Evolutionary conservation across 768 basidiomycete genomes (phyloP), one percentile per base, ranked within the genome.

Genomic region (Lactifluus echinatus): DNA sequence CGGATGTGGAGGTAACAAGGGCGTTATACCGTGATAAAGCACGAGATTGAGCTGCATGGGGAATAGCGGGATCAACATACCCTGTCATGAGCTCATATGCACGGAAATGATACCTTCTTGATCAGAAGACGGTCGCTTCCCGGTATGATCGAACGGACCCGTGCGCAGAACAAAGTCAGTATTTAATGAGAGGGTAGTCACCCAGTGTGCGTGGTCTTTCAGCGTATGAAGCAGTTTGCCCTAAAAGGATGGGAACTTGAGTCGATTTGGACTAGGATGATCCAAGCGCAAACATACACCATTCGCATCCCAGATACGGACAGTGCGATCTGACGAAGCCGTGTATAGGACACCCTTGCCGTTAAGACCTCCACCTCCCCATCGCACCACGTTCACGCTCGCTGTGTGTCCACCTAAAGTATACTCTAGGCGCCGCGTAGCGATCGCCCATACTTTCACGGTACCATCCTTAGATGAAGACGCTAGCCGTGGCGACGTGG

Each of bases 161-260:
- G 95, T 97, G 23, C 94, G 85, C 4, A 96, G 78, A 26, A 95
- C 83, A 66, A 94, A 96, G 68, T 99, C 95, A 10, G 94, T 94
- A 70, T 93, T 95, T 53, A 97, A 77, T 3, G 96, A 85, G 43
- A 99, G 81, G 0, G 94, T 98, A 19, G 94, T 99, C 8, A 99
- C 96, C 95, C 94, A 98, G 66, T 99, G 96, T 0, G 93, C 96
- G 65, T 99, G 95, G 60, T 97, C 93, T 69, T 90, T 93, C 26
- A 98, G 74, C 0, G 85, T 84, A 65, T 94, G 80, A 36, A 97
- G 74, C 26, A 83, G 81, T 69, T 82, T 87, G 0, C 94, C 95
- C 87, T 94, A 63, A n/a, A 45, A 23, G 15, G 3, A 5, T 12
- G 37, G 39, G 17, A 10, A 14, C 8, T 40, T 19, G n/a, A 36